Percentiles rank a stretch among this genome's conserved stretches.
Conservation (phyloP, 2,329 filamentous ascomycete species). For the Pestalotiopsis sp. region DNA sequence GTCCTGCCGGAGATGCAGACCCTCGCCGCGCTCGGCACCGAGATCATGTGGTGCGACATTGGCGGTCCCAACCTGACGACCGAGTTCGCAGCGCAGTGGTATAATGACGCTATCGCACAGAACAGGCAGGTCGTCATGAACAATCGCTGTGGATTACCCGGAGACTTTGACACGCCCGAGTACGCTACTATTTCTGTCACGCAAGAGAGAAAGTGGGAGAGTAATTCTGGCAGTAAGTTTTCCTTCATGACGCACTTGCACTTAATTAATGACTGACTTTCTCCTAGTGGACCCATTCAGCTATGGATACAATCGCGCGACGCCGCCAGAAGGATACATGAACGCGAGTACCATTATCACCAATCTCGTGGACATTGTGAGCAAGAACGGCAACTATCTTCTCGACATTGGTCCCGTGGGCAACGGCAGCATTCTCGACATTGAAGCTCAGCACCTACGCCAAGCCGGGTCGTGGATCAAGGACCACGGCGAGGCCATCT, state of each 20-base stretch:
- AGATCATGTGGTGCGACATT: constrained; percentile 53
- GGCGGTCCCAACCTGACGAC: constrained; percentile 43
- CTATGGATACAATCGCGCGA: constrained; percentile 61
- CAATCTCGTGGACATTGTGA: constrained; percentile 32
- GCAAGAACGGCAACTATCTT: constrained; percentile 46
- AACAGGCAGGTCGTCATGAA: constrained; percentile 55
- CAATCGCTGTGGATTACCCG: constrained; percentile 54
- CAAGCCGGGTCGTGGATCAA: constrained; percentile 56
- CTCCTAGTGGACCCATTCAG: constrained; percentile 52
- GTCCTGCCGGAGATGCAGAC: constrained; percentile 47
- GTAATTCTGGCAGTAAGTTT: constrained; percentile 45
- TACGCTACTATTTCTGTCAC: constrained; percentile 50
- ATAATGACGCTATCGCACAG: constrained; percentile 35
- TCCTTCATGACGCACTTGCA: background rate
- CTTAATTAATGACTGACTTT: background rate
- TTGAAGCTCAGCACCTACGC: constrained; percentile 46
- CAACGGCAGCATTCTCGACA: constrained; percentile 52
- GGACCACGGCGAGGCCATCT: constrained; percentile 53
- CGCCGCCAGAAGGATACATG: constrained; percentile 48
- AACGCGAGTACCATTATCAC: constrained; percentile 48
- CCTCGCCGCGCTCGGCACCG: constrained; percentile 41
- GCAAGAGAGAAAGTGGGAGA: constrained; percentile 60
- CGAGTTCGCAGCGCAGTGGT: constrained; percentile 41
- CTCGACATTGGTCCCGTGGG: constrained; percentile 57
- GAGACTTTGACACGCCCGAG: constrained; percentile 61